Conservation (phyloP, 2,329 filamentous ascomycete species). For the Sclerotinia minor region DNA sequence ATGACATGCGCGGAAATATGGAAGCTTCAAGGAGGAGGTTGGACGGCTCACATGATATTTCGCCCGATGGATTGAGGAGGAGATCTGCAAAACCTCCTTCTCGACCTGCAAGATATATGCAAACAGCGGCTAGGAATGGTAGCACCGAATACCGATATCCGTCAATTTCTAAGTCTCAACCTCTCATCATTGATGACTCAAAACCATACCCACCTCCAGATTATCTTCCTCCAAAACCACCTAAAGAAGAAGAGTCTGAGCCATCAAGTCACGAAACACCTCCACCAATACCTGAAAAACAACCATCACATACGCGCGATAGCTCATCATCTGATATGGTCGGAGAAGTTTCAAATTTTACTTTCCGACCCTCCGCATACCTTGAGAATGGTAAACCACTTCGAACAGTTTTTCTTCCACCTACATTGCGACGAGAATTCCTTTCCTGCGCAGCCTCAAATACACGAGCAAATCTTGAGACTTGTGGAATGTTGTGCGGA, state of each 20-base stretch:
- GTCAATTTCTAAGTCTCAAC: slow-evolving; percentile 53
- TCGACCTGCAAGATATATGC: slow-evolving; percentile 32
- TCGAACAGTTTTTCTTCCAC: slow-evolving; percentile 83
- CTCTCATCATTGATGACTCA: slow-evolving; percentile 46
- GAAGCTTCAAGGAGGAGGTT: slow-evolving; percentile 50
- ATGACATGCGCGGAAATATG: slow-evolving; percentile 53
- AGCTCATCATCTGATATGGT: slow-evolving; percentile 19
- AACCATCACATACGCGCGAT: not conserved
- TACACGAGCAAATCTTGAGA: slow-evolving; percentile 81
- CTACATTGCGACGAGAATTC: slow-evolving; percentile 71
- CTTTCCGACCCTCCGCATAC: slow-evolving; percentile 81
- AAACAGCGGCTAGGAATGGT: slow-evolving; percentile 28
- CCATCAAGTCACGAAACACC: slow-evolving; percentile 17
- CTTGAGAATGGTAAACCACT: slow-evolving; percentile 87
- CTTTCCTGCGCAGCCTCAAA: slow-evolving; percentile 73
- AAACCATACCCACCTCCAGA: slow-evolving; percentile 20
- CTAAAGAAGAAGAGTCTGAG: slow-evolving; percentile 34
- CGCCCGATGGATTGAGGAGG: slow-evolving; percentile 33
- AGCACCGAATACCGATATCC: slow-evolving; percentile 55
- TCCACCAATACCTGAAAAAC: slow-evolving; percentile 36
- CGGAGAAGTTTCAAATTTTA: slow-evolving; percentile 49
- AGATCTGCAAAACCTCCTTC: slow-evolving; percentile 35
- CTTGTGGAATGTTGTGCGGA: slow-evolving; percentile 91
- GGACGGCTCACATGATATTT: slow-evolving; percentile 38
- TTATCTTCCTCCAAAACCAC: slow-evolving; percentile 37